Percentiles rank a stretch among this genome's conserved stretches.
phyloP scores from a whole-genome alignment of 495 filamentous ascomycete species.

The Halenospora varia region DNA sequence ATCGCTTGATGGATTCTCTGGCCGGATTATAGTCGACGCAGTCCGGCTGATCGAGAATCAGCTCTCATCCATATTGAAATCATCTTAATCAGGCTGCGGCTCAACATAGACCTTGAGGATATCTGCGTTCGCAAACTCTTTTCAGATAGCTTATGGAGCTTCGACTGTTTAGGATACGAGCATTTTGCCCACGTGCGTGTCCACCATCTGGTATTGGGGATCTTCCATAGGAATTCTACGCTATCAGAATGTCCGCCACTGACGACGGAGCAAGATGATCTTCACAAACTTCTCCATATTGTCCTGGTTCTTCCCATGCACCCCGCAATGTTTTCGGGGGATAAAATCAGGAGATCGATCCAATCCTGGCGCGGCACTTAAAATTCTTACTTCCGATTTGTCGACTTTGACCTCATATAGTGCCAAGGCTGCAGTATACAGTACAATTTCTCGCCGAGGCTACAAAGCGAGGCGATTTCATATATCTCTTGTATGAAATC shows the following conservation, averaged over 20 bases:
- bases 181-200: neutral
- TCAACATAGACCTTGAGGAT: neutral
- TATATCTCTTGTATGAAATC: neutral
- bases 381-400: neutral
- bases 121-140: neutral
- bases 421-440: conserved; percentile 8
- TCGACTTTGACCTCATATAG: neutral
- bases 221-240: neutral
- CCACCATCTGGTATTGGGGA: no score
- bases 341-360: conserved; percentile 7
- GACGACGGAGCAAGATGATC: neutral
- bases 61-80: neutral
- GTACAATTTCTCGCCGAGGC: conserved; percentile 1
- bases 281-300: neutral
- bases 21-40: neutral
- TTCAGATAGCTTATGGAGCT: neutral
- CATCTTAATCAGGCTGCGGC: neutral
- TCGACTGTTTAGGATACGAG: neutral
- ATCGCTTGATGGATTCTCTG: neutral
- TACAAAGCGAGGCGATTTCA: neutral
- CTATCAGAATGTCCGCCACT: no score
- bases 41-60: neutral
- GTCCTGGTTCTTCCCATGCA: neutral
- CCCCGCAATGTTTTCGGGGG: conserved; percentile 6
- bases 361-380: conserved; percentile 7